Percentiles rank a stretch among this genome's conserved stretches.
Evolutionary conservation across 129 eudicot species (phyloP).

Genomic region (Centaurea solstitialis): DNA sequence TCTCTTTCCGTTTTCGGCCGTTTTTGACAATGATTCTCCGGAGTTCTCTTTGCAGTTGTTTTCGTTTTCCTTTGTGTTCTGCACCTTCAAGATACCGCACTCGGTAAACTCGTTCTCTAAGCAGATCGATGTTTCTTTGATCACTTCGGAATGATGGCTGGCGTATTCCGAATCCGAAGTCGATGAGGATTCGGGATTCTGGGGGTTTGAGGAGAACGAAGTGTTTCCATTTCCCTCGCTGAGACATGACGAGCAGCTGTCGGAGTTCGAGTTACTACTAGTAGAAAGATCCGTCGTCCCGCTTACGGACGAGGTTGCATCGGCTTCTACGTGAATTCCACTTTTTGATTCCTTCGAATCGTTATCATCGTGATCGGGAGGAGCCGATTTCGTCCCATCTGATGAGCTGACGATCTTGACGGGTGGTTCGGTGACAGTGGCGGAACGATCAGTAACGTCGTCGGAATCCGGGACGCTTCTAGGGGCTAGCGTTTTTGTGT

Average conservation of each 20-base stretch:
- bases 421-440: slow-evolving; percentile 32
- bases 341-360: slow-evolving; percentile 34
- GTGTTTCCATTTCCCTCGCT: slow-evolving; percentile 87
- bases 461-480: slow-evolving; percentile 56
- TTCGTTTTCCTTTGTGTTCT: slow-evolving; percentile 9
- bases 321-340: slow-evolving; percentile 15
- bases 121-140: slow-evolving; percentile 49
- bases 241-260: slow-evolving; percentile 83
- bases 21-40: slow-evolving; percentile 21
- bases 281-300: slow-evolving; percentile 46
- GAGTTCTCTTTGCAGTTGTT: slow-evolving; percentile 21
- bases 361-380: slow-evolving; percentile 16
- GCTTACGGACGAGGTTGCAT: slow-evolving; percentile 28
- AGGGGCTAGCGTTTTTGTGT: slow-evolving; percentile 41
- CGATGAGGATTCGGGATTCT: slow-evolving; percentile 67
- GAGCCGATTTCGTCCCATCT: slow-evolving; percentile 18
- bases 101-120: slow-evolving; percentile 35
- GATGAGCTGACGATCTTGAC: slow-evolving; percentile 30
- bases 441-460: slow-evolving; percentile 50
- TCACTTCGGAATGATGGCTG: slow-evolving; percentile 60
- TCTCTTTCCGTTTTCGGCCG: slow-evolving; percentile 36
- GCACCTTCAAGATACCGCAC: slow-evolving; percentile 17
- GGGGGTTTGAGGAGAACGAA: slow-evolving; percentile 57
- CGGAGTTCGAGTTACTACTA: slow-evolving; percentile 57
- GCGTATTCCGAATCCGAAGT: slow-evolving; percentile 79